A percentile compares a stretch with the other conserved stretches of the same genome.
Conservation (phyloP, 2,329 filamentous ascomycete genomes). For the Furcasterigmium sp. region DNA sequence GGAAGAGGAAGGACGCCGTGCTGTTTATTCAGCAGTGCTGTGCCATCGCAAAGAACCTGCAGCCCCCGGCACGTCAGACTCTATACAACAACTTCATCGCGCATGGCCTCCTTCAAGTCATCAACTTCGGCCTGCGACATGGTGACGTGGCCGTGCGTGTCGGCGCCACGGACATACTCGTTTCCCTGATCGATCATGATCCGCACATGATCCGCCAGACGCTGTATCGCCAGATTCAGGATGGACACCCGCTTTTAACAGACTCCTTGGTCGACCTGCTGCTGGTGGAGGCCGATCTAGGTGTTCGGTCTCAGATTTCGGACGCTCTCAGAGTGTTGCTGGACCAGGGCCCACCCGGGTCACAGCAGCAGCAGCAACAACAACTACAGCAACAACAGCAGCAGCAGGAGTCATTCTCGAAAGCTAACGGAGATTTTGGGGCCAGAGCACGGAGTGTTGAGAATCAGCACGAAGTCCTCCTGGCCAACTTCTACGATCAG, state of each 20-base stretch:
- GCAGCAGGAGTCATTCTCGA: conserved; percentile 51
- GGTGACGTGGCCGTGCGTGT: conserved; percentile 80
- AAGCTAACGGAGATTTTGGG: conserved; percentile 64
- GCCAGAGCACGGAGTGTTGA: conserved; percentile 56
- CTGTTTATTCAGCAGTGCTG: conserved; percentile 97
- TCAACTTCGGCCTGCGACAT: conserved; percentile 86
- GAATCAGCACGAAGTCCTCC: conserved; percentile 78
- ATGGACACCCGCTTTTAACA: conserved; percentile 79
- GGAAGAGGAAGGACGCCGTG: conserved; percentile 87
- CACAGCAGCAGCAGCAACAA: conserved; percentile 15
- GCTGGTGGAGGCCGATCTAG: conserved; percentile 84
- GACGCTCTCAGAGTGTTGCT: conserved; percentile 93
- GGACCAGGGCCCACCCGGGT: conserved; percentile 54
- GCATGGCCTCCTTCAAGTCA: conserved; percentile 81
- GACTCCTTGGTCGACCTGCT: conserved; percentile 91
- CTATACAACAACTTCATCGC: conserved; percentile 87
- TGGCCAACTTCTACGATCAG: conserved; percentile 83
- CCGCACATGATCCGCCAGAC: conserved; percentile 89
- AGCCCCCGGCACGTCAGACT: conserved; percentile 72
- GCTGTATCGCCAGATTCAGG: conserved; percentile 85
- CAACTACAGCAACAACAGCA: conserved; percentile 16
- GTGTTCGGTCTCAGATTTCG: conserved; percentile 91
- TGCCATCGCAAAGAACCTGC: conserved; percentile 87
- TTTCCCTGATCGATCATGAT: conserved; percentile 93
- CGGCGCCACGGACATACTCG: conserved; percentile 87